These are phyloP conservation scores for Plectranthus barbatus DNA, from an alignment of 257 asterid genomes.

Conservation along the genomic window DNA sequence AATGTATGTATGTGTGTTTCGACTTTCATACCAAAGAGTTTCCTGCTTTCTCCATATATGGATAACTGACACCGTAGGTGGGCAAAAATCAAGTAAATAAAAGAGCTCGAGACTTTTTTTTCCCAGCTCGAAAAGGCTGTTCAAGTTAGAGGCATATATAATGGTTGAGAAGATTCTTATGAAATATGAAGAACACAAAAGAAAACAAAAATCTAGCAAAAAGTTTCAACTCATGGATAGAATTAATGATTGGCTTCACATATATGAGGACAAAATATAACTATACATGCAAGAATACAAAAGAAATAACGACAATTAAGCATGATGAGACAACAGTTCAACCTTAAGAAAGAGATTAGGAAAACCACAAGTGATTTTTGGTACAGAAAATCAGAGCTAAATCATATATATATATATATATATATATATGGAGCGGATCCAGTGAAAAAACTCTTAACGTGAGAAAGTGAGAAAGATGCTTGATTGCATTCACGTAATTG, in stretches of 20 bases:
- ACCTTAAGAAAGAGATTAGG: conserved; percentile 11
- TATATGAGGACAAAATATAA: conserved; percentile 23
- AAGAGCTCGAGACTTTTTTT: no score
- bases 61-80: conserved; percentile 20
- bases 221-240: background rate
- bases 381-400: background rate
- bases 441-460: no score
- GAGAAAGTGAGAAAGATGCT: no score
- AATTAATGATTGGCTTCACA: conserved; percentile 20
- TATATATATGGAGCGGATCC: no score
- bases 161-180: background rate
- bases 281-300: conserved; percentile 13
- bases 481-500: no score
- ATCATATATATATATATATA: no score
- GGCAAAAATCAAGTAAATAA: no score
- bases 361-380: conserved; percentile 6
- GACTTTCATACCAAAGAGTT: conserved; percentile 46
- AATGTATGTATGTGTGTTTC: background rate
- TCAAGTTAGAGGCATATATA: background rate
- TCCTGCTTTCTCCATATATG: conserved; percentile 64
- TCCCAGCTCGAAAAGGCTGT: conserved; percentile 28
- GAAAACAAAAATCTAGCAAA: background rate
- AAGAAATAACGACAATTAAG: conserved; percentile 6
- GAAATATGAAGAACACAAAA: conserved; percentile 7
- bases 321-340: conserved; percentile 5